phyloP scores from a whole-genome alignment of 495 filamentous ascomycete species.

The Neurospora cerealis region DNA sequence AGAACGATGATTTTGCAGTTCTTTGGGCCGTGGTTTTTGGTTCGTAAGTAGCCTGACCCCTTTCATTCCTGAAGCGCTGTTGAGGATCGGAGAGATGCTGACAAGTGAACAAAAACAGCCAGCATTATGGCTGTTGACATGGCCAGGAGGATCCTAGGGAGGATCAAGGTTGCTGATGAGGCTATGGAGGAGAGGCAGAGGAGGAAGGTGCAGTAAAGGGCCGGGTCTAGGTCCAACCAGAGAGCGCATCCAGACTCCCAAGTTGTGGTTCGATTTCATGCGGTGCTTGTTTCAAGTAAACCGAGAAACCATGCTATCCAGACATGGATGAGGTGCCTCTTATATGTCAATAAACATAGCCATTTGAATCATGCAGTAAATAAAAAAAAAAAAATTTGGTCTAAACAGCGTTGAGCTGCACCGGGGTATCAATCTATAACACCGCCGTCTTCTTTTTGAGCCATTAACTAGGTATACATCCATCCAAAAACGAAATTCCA shows the following conservation, averaged over 20 bases:
- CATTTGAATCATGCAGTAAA: neutral
- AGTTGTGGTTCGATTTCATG: neutral
- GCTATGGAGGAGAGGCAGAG: conserved; percentile 22
- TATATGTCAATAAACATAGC: neutral
- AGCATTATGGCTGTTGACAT: conserved; percentile 30
- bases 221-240: neutral
- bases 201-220: conserved; percentile 26
- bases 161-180: conserved; percentile 25
- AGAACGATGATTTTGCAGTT: conserved; percentile 39
- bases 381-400: too few relatives aligned
- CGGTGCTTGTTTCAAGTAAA: neutral
- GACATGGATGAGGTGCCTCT: neutral
- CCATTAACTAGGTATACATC: neutral
- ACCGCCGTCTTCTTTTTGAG: neutral
- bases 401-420: neutral
- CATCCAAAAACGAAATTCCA: neutral
- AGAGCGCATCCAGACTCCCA: neutral
- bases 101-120: conserved; percentile 15
- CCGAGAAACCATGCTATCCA: neutral
- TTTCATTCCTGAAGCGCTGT: neutral
- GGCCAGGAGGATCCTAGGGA: conserved; percentile 26
- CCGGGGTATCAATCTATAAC: neutral
- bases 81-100: neutral
- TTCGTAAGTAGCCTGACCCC: conserved; percentile 47
- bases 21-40: conserved; percentile 61